These are phyloP conservation scores for Actinomortierella ambigua DNA, from an alignment of 371 early-diverging fungal genomes.

Conservation along the genomic window DNA sequence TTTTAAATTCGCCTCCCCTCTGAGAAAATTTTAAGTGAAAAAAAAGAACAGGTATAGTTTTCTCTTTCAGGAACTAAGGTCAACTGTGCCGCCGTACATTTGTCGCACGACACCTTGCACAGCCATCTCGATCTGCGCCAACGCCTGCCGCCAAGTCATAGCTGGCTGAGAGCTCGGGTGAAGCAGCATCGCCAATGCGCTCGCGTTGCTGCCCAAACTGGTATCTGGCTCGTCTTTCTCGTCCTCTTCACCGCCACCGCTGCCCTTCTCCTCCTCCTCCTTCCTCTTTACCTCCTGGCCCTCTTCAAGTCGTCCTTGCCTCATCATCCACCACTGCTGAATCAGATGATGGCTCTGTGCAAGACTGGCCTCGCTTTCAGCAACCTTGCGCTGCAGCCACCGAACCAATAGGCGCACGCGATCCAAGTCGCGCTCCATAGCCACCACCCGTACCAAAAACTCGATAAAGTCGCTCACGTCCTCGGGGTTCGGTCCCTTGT, in stretches of 20 bases:
- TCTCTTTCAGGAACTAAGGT: neutral
- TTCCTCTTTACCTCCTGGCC: neutral
- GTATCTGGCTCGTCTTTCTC: neutral
- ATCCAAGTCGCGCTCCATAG: constrained; percentile 40
- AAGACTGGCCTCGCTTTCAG: constrained; percentile 13
- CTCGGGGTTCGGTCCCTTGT: constrained; percentile 40
- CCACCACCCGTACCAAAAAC: constrained; percentile 29
- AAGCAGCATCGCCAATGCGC: neutral
- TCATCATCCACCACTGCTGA: neutral
- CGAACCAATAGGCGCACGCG: constrained; percentile 24
- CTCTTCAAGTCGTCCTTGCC: no score
- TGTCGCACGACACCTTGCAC: constrained; percentile 8
- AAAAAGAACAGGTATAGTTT: no score
- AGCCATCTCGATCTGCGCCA: constrained; percentile 6
- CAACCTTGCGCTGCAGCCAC: constrained; percentile 18
- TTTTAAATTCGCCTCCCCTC: no score
- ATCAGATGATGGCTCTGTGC: neutral
- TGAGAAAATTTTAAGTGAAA: no score
- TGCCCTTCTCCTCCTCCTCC: neutral
- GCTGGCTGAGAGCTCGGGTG: neutral
- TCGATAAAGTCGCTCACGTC: constrained; percentile 35
- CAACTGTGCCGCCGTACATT: constrained; percentile 23
- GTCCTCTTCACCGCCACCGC: neutral
- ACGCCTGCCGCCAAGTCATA: constrained; percentile 29
- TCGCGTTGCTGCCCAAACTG: no score